Evolutionary conservation across 805 yeast genomes (phyloP).

Genomic region (Sugiyamaella floridensis): DNA sequence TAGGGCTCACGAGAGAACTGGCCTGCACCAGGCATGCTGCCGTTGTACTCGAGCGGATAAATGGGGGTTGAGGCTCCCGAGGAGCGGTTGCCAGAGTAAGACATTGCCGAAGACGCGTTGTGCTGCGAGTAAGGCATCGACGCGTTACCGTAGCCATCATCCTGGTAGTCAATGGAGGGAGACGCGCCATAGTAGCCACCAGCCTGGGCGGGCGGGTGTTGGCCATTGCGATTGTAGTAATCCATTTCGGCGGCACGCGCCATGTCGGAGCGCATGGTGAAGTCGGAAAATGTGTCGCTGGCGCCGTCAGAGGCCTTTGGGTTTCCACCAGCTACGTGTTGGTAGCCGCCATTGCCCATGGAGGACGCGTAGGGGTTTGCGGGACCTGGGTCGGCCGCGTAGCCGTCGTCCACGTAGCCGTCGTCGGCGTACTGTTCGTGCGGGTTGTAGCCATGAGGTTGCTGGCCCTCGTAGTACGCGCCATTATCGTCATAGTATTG

Average conservation of each 20-base stretch:
- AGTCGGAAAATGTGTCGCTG: slow-evolving; percentile 36
- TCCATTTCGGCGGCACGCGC: slow-evolving; percentile 32
- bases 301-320: slow-evolving; percentile 28
- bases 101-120: slow-evolving; percentile 44
- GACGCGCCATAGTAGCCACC: slow-evolving; percentile 16
- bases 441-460: slow-evolving; percentile 33
- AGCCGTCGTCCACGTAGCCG: slow-evolving; percentile 35
- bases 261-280: slow-evolving; percentile 38
- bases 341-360: slow-evolving; percentile 32
- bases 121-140: slow-evolving; percentile 16
- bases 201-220: slow-evolving; percentile 16
- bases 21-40: slow-evolving; percentile 48
- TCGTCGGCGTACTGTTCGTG: slow-evolving; percentile 32
- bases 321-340: slow-evolving; percentile 20
- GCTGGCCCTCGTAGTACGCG: slow-evolving; percentile 34
- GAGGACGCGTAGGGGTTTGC: slow-evolving; percentile 42
- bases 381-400: slow-evolving; percentile 32
- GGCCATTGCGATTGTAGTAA: slow-evolving; percentile 33
- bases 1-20: slow-evolving; percentile 74
- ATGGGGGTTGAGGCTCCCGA: slow-evolving; percentile 94
- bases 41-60: slow-evolving; percentile 54
- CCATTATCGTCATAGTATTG: slow-evolving; percentile 32
- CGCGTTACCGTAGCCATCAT: slow-evolving; percentile 21
- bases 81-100: slow-evolving; percentile 79
- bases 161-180: slow-evolving; percentile 17